Conservation (phyloP, 805 yeast genomes). For the Sugiyamaella floridensis region DNA sequence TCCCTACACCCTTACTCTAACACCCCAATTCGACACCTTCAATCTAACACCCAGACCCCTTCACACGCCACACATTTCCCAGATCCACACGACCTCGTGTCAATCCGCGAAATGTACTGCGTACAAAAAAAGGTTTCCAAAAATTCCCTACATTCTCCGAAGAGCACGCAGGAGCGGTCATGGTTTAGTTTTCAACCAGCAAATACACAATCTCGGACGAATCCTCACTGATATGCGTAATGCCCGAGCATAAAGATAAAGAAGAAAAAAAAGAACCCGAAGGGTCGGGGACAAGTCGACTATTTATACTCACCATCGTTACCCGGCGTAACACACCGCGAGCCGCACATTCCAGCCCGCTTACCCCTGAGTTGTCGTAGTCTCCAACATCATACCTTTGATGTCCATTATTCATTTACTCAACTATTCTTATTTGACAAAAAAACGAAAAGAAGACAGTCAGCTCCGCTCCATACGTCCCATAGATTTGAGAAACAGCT, state of each 20-base stretch:
- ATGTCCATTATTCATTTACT: not conserved
- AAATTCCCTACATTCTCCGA: constrained; percentile 29
- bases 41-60: too few species aligned
- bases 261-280: constrained; percentile 23
- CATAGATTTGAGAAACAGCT: not conserved
- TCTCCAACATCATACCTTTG: not conserved
- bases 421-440: not conserved
- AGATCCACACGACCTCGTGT: not conserved
- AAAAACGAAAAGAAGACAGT: too few species aligned
- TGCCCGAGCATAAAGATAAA: constrained; percentile 99
- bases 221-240: constrained; percentile 99
- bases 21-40: too few species aligned
- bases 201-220: constrained; percentile 99
- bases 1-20: too few species aligned
- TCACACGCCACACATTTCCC: not conserved
- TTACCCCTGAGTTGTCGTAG: too few species aligned
- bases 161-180: constrained; percentile 53
- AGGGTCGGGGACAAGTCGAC: not conserved
- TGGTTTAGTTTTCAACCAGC: constrained; percentile 99
- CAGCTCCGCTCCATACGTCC: not conserved
- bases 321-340: not conserved
- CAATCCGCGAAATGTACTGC: not conserved
- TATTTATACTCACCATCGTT: constrained; percentile 4
- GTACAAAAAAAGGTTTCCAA: constrained; percentile 23
- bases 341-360: too few species aligned